Evolutionary conservation across 2,329 filamentous ascomycete genomes (phyloP), one percentile per base, ranked within the genome.

Genomic region (Stachybotrys chlorohalonatus): DNA sequence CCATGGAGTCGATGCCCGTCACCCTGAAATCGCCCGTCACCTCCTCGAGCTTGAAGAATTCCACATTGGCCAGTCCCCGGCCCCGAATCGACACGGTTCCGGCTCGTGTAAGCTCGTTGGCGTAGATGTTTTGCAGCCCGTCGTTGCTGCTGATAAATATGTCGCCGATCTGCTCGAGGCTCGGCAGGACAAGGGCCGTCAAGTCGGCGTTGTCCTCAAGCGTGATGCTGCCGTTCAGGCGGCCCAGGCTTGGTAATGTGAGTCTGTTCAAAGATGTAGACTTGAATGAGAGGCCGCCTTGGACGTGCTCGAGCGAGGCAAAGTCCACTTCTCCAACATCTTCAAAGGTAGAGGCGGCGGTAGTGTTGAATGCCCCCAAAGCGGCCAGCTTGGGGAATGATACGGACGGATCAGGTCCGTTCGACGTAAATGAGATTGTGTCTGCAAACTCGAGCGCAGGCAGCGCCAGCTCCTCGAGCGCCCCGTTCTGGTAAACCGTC

Each of bases 11-110:
- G 32, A 56, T 57, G 7, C 64, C 64, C 1, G 31, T 17, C 2
- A 66, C 55, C 55, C 64, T 62, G 47, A 66, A 66, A 39, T 66
- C 63, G 1, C 64, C 64, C 0, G 60, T 61, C 7, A 66, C 64
- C 36, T 66, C 56, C 24, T 62, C 47, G 6, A 66, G 51, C 3
- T 54, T 56, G 17, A 66, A 66, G 47, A 66, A 65, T 47, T 66
- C 64, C 11, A 66, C 62, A 8, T 66, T 59, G 4, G 57, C 62
- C 2, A 66, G 55, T 0, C 36, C 36, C 9, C 60, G n/a, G 2
- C 63, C 64, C 46, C 62, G 60, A 31, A 66, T 53, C 4, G 58
- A 57, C 13, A 66, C 62, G 1, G 59, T 63, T 31, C 63, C 62
- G 1, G 62, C 64, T 1, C 56, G 53, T 24, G 63, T 62, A 24